These are phyloP conservation scores for Moesziomyces sp. DNA, from an alignment of 1,284 basidiomycete genomes.

Conservation along the genomic window DNA sequence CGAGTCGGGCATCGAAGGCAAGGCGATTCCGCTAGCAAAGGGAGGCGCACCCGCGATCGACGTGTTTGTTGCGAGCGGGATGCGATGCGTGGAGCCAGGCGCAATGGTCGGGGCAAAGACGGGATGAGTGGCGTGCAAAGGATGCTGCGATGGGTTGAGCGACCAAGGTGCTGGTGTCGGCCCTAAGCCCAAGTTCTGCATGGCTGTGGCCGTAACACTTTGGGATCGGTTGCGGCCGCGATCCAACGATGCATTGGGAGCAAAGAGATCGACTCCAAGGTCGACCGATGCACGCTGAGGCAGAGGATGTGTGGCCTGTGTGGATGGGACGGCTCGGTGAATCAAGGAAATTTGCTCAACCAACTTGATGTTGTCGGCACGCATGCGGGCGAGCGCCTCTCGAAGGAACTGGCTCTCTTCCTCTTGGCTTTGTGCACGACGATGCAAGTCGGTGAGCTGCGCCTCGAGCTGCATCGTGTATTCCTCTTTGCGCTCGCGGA, in stretches of 20 bases:
- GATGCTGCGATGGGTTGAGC: constrained; percentile 12
- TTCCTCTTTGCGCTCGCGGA: constrained; percentile 51
- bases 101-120: constrained; percentile 24
- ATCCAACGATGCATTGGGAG: constrained; percentile 10
- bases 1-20: constrained; percentile 6
- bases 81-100: constrained; percentile 26
- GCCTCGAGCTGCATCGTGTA: constrained; percentile 51
- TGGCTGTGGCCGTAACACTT: constrained; percentile 24
- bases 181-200: constrained; percentile 23
- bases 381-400: constrained; percentile 44
- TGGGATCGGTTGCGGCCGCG: constrained; percentile 37
- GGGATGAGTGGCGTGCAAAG: constrained; percentile 12
- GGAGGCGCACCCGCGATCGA: constrained; percentile 12
- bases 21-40: constrained; percentile 15
- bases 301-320: constrained; percentile 33
- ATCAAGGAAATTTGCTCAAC: constrained; percentile 38
- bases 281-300: constrained; percentile 40
- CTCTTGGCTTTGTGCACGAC: constrained; percentile 44
- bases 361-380: constrained; percentile 40
- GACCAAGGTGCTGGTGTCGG: constrained; percentile 24
- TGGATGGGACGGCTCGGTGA: constrained; percentile 33
- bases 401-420: constrained; percentile 43
- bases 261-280: constrained; percentile 27
- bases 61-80: constrained; percentile 10
- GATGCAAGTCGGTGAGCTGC: constrained; percentile 44